A percentile compares a stretch with the other conserved stretches of the same genome.
Evolutionary conservation across 2,329 filamentous ascomycete genomes (phyloP).

Genomic region (Penicillium sp.): DNA sequence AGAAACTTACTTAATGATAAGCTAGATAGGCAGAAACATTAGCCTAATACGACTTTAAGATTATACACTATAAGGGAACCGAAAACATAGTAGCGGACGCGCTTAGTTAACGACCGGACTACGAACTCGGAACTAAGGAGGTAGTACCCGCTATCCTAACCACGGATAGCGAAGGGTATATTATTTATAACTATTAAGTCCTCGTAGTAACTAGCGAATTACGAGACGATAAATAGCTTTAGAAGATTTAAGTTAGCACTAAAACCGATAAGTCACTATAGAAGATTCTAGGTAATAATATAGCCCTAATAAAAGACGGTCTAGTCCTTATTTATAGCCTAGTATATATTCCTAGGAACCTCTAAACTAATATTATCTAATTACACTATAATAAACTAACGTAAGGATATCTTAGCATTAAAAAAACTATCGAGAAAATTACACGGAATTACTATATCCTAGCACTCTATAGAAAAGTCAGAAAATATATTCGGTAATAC

Average conservation of each 20-base stretch:
- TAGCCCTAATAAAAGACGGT: not conserved
- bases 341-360: not conserved
- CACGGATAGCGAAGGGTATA: not conserved
- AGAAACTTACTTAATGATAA: not conserved
- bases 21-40: conserved; percentile 1
- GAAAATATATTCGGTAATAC: not conserved
- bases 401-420: not conserved
- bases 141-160: not conserved
- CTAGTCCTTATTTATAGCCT: not conserved
- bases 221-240: not conserved
- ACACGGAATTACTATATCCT: not conserved
- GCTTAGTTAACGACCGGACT: not conserved
- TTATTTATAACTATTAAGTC: not conserved
- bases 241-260: not conserved
- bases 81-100: not conserved
- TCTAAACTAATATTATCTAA: not conserved
- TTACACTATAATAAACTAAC: not conserved
- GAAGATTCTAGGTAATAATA: not conserved
- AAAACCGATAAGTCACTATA: not conserved
- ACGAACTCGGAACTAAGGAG: not conserved
- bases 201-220: not conserved
- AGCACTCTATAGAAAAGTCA: not conserved
- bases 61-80: not conserved
- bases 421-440: conserved; percentile 3
- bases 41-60: not conserved